Base-by-base conservation (phyloP, 805 yeast species). In the Candida piceae region DNA sequence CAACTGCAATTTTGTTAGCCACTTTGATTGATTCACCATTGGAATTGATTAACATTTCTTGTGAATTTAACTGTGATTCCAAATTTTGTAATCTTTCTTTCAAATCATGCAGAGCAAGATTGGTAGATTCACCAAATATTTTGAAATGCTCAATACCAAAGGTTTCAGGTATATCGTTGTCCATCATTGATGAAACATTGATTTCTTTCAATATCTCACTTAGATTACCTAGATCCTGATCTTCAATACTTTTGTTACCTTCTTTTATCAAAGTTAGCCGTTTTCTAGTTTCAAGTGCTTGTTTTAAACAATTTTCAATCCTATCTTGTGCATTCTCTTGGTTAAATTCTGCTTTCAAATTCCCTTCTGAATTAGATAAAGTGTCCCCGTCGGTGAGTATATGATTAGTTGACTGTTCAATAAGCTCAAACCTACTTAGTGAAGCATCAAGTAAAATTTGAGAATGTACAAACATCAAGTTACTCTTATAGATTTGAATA, bases 371-470 rank as follows among this genome's bases (percentile, higher is more conserved):
- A 15, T 28, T 25, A 19, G 9, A 25, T 11, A 16, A 17, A 10
- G 16, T 12, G 9, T 32, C 38, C 2, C 31, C 20, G 31, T 21
- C 27, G 3, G 31, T 16, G 1, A 40, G 7, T 16, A 47, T 18
- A 16, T 20, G 32, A 17, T 36, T 41, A 18, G 48, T 31, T 7
- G 45, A 40, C 5, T 23, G 19, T 18, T 48, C 51, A 15, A 51
- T 35, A 5, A 41, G 27, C 35, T 57, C 60, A 35, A 56, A 52
- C 13, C 48, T 55, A 1, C 50, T 41, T 10, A 58, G 24, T 13
- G 59, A 47, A 3, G 60, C 50, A 31, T 58, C 60, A 34, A 57
- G 48, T 24, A 58, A 27, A 16, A 52, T 43, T 36, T 55, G 49
- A 7, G 62, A 45, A 31, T 52, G 48, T 1, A 46, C 17, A 7